Percentiles rank a stretch among this genome's conserved stretches.
These are phyloP conservation scores for Pulveroboletus ravenelii DNA, from an alignment of 768 basidiomycete genomes.

Conservation along the genomic window DNA sequence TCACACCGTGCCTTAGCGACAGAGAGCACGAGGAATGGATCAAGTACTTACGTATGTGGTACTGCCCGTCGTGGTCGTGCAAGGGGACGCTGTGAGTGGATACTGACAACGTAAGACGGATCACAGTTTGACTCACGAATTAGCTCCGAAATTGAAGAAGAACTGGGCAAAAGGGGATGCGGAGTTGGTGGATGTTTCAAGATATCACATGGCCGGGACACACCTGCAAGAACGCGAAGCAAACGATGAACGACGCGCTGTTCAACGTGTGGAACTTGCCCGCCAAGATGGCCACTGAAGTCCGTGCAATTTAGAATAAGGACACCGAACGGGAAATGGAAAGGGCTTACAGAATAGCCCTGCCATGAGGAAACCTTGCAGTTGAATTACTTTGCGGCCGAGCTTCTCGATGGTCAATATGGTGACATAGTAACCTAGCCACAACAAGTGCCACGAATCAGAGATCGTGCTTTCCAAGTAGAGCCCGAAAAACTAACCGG, in stretches of 20 bases:
- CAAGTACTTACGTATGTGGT: conserved; percentile 45
- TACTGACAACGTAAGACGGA: not conserved
- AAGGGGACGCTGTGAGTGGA: conserved; percentile 1
- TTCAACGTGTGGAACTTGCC: conserved; percentile 55
- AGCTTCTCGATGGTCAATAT: conserved; percentile 67
- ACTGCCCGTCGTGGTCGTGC: conserved; percentile 20
- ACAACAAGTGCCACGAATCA: not conserved
- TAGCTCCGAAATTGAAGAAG: conserved; percentile 82
- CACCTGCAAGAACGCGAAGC: conserved; percentile 65
- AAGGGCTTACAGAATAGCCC: conserved; percentile 54
- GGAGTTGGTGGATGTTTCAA: not conserved
- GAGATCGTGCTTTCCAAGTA: not conserved
- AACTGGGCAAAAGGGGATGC: conserved; percentile 35
- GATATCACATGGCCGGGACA: not conserved
- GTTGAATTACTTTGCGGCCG: conserved; percentile 71
- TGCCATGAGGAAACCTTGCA: conserved; percentile 69
- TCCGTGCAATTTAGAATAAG: not conserved
- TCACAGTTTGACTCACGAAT: conserved; percentile 40
- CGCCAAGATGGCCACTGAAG: conserved; percentile 61
- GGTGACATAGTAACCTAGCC: conserved; percentile 61
- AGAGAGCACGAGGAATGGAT: no score
- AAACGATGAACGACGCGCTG: conserved; percentile 61
- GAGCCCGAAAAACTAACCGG: conserved; percentile 38
- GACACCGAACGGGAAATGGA: not conserved
- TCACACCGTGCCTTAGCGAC: conserved; percentile 1